Conservation (phyloP, 139 green algal species). For the Yamagishiella unicocca region DNA sequence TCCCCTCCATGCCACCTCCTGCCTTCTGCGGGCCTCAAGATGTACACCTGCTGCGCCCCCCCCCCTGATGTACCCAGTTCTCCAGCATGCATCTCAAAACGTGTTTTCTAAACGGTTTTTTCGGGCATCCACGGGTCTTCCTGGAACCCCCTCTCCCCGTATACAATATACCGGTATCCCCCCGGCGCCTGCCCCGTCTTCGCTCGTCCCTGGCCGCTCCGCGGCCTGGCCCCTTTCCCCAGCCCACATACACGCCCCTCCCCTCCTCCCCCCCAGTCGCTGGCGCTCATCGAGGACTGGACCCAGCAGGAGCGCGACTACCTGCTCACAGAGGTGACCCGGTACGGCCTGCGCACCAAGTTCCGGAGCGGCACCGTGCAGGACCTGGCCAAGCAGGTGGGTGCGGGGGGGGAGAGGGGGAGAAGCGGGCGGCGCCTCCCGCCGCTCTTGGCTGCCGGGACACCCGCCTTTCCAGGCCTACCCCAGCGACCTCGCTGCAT, state of each 20-base stretch:
- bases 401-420: background rate
- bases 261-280: slow-evolving; percentile 53
- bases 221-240: background rate
- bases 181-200: background rate
- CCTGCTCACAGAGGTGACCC: slow-evolving; percentile 76
- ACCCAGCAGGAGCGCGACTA: slow-evolving; percentile 85
- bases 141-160: too few species aligned
- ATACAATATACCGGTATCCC: too few species aligned
- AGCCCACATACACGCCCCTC: background rate
- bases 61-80: too few species aligned
- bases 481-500: too few species aligned
- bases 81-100: too few species aligned
- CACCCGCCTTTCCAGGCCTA: too few species aligned
- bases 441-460: too few species aligned
- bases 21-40: too few species aligned
- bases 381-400: slow-evolving; percentile 64
- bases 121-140: too few species aligned
- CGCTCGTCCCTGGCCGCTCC: background rate
- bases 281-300: slow-evolving; percentile 87
- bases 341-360: slow-evolving; percentile 83
- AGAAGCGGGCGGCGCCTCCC: background rate
- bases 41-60: too few species aligned
- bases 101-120: too few species aligned
- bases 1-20: too few species aligned
- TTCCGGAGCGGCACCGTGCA: slow-evolving; percentile 91